These are phyloP conservation scores for Mucor mucedo DNA, from an alignment of 371 early-diverging fungal species.

Conservation along the genomic window DNA sequence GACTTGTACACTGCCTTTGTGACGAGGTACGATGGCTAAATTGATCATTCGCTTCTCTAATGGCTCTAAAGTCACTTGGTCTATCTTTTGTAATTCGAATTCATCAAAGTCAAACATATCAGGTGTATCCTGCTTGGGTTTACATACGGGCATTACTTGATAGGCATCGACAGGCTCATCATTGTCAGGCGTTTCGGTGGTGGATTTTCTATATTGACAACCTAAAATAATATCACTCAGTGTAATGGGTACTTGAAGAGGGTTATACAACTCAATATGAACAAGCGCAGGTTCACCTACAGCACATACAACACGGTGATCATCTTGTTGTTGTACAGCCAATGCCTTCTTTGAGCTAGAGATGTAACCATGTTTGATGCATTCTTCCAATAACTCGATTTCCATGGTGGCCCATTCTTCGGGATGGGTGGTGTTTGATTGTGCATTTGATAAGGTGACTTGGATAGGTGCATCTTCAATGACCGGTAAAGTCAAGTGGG, in stretches of 20 bases:
- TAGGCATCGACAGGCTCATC: conserved; percentile 14
- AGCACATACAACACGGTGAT: conserved; percentile 66
- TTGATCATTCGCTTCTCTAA: conserved; percentile 65
- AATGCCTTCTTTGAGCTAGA: conserved; percentile 44
- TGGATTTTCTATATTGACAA: conserved; percentile 58
- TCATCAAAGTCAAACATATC: conserved; percentile 45
- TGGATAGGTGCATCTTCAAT: conserved; percentile 51
- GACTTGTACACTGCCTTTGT: conserved; percentile 76
- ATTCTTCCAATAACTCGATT: conserved; percentile 60
- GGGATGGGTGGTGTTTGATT: conserved; percentile 39
- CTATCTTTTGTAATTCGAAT: conserved; percentile 60
- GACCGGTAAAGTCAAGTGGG: conserved; percentile 53
- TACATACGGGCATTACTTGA: conserved; percentile 40
- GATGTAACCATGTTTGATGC: conserved; percentile 46
- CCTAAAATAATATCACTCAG: conserved; percentile 68
- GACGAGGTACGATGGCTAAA: conserved; percentile 72
- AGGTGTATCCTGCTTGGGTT: conserved; percentile 10
- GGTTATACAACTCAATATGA: conserved; percentile 65
- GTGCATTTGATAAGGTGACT: conserved; percentile 57
- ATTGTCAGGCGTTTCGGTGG: conserved; percentile 29
- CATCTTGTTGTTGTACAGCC: conserved; percentile 54
- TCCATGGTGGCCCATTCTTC: conserved; percentile 71
- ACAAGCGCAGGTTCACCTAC: conserved; percentile 81
- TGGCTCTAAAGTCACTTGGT: conserved; percentile 56
- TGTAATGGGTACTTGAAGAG: conserved; percentile 64